These are phyloP conservation scores for Waltiozyma sp. DNA, from an alignment of 1,139 yeast species.

Conservation along the genomic window DNA sequence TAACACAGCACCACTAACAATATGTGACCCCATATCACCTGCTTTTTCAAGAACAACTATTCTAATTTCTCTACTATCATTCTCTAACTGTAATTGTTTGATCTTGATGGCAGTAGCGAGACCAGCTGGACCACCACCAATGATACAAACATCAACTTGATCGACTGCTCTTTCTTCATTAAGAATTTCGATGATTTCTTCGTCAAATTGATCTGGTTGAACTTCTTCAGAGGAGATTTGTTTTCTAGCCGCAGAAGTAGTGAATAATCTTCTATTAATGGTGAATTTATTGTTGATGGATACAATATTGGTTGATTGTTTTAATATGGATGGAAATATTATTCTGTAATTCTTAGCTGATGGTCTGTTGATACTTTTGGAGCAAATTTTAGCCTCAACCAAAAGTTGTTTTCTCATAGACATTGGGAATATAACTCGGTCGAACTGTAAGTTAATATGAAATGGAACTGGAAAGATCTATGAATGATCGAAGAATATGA, in stretches of 20 bases:
- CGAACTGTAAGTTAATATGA: background rate
- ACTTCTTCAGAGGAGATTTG: background rate
- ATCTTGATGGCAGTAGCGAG: constrained; percentile 83
- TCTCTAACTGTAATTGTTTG: constrained; percentile 70
- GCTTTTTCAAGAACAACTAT: constrained; percentile 89
- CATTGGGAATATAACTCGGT: constrained; percentile 1
- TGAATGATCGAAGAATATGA: too few species aligned
- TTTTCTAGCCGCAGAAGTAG: background rate
- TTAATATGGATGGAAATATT: background rate
- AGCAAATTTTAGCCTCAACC: constrained; percentile 5
- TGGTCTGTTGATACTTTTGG: constrained; percentile 1
- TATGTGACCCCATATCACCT: constrained; percentile 85
- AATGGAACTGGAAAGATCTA: too few species aligned
- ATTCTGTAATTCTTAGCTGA: background rate
- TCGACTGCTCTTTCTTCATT: constrained; percentile 67
- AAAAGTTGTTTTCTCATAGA: constrained; percentile 2
- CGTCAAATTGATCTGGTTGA: constrained; percentile 22
- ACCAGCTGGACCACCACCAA: constrained; percentile 98
- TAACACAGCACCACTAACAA: constrained; percentile 84
- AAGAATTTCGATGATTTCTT: constrained; percentile 35
- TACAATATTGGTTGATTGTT: background rate
- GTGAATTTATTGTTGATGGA: background rate
- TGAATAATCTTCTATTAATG: constrained; percentile 1
- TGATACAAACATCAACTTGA: constrained; percentile 84
- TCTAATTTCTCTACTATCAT: constrained; percentile 51